These are phyloP conservation scores for Porcisia deanei DNA, from an alignment of 208 protist genomes.

Conservation along the genomic window DNA sequence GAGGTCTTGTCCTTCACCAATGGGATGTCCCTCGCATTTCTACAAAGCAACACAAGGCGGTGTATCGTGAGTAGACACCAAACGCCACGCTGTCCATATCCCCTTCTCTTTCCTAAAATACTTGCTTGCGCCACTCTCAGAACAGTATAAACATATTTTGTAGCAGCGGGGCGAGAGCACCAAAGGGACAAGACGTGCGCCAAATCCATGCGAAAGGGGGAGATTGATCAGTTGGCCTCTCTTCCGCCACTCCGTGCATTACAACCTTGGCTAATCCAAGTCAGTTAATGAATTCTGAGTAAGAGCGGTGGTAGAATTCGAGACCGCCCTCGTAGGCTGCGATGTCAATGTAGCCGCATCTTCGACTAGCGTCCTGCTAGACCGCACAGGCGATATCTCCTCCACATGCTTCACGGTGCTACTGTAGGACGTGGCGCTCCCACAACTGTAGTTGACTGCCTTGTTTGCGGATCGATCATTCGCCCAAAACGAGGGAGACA, in stretches of 20 bases:
- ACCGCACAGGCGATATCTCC: neutral
- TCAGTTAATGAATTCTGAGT: neutral
- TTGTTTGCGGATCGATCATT: neutral
- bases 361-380: neutral
- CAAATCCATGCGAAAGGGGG: no score
- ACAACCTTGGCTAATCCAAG: neutral
- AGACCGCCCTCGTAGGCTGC: neutral
- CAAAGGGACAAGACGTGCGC: neutral
- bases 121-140: neutral
- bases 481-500: neutral
- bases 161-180: neutral
- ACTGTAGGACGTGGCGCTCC: neutral
- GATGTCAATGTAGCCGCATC: neutral
- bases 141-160: neutral
- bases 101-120: no score
- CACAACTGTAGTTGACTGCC: neutral
- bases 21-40: neutral
- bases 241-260: no score
- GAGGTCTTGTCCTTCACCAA: neutral
- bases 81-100: neutral
- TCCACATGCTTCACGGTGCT: constrained; percentile 3
- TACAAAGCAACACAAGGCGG: neutral
- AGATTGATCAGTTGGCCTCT: neutral
- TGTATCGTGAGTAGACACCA: neutral
- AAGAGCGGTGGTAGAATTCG: neutral